A percentile compares a stretch with the other conserved stretches of the same genome.
phyloP scores from a whole-genome alignment of 164 flowering plant genomes.

The Liquidambar formosana region DNA sequence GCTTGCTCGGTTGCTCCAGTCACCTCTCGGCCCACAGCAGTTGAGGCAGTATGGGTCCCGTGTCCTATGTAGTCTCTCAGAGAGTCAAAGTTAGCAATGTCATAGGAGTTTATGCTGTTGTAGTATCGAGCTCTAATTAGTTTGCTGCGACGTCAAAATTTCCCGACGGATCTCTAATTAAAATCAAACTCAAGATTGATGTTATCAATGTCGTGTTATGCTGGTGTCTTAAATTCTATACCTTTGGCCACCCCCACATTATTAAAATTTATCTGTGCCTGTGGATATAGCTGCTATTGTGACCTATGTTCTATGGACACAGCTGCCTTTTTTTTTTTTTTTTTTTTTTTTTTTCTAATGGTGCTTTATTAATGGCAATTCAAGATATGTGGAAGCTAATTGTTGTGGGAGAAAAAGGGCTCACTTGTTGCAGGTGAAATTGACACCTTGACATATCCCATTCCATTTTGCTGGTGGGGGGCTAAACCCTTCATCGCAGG shows the following conservation, averaged over 20 bases:
- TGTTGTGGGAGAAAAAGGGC: not conserved
- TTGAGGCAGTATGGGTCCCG: slow-evolving; percentile 40
- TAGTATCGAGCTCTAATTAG: slow-evolving; percentile 38
- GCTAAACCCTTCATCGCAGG: slow-evolving; percentile 27
- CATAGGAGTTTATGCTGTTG: slow-evolving; percentile 4
- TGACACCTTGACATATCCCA: slow-evolving; percentile 30
- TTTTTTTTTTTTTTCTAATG: too few species aligned
- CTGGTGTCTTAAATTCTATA: too few species aligned
- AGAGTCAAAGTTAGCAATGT: slow-evolving; percentile 14
- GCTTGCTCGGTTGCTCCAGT: slow-evolving; percentile 27
- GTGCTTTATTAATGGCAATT: too few species aligned
- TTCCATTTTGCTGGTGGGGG: slow-evolving; percentile 47
- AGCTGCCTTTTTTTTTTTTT: too few species aligned
- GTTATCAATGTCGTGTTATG: too few species aligned
- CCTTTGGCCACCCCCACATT: too few species aligned
- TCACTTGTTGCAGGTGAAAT: slow-evolving; percentile 50
- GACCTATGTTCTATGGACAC: too few species aligned
- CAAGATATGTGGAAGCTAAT: too few species aligned
- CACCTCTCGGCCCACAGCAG: slow-evolving; percentile 33
- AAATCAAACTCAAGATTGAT: not conserved
- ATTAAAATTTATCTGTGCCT: too few species aligned
- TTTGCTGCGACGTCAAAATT: slow-evolving; percentile 24
- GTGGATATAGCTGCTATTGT: too few species aligned
- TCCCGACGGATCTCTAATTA: too few species aligned
- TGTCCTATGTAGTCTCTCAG: slow-evolving; percentile 39